phyloP scores from a whole-genome alignment of 768 basidiomycete genomes.

The Lactarius akahatsu region DNA sequence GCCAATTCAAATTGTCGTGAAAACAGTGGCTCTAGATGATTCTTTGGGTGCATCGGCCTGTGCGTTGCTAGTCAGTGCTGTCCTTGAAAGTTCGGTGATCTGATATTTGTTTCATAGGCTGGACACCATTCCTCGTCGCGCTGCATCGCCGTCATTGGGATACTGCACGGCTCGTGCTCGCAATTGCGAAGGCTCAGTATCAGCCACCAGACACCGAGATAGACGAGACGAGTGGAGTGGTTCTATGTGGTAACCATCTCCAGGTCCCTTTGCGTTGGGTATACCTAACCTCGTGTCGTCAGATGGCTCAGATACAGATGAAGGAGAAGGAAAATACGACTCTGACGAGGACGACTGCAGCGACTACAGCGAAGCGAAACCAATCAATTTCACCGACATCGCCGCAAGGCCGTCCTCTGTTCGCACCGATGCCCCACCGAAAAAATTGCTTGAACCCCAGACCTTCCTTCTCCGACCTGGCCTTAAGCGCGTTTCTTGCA shows the following conservation, averaged over 20 bases:
- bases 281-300: neutral
- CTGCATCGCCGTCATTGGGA: constrained; percentile 52
- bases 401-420: constrained; percentile 49
- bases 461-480: constrained; percentile 7
- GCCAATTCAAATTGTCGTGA: constrained; percentile 47
- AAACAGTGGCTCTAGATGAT: constrained; percentile 31
- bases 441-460: constrained; percentile 36
- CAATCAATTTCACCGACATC: constrained; percentile 52
- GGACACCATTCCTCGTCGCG: constrained; percentile 52
- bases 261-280: constrained; percentile 27
- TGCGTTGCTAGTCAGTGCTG: neutral
- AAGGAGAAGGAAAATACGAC: constrained; percentile 36
- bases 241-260: constrained; percentile 34
- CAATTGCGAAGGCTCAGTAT: constrained; percentile 57
- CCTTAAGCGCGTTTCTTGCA: constrained; percentile 18
- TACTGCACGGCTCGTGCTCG: constrained; percentile 56
- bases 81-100: neutral
- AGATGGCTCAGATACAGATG: constrained; percentile 19
- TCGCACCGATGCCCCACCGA: constrained; percentile 42
- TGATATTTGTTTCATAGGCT: constrained; percentile 36
- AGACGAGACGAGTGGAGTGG: constrained; percentile 32
- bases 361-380: constrained; percentile 43
- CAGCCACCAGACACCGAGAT: constrained; percentile 37
- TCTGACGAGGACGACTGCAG: constrained; percentile 31
- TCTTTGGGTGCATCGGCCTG: constrained; percentile 16